phyloP scores from a whole-genome alignment of 1,139 yeast species.

The Suhomyces anneliseae region DNA sequence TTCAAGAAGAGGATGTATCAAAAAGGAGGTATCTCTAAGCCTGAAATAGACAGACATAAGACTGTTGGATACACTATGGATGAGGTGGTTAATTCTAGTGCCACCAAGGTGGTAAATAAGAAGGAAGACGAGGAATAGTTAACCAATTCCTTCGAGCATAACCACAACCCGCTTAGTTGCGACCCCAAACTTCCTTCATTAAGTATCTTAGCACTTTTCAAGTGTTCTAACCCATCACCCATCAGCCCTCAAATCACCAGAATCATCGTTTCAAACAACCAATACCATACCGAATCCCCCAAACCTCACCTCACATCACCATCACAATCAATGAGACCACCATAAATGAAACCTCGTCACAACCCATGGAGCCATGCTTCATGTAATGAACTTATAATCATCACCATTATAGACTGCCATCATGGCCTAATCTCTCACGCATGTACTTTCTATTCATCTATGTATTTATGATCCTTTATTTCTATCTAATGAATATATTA shows the following conservation, averaged over 20 bases:
- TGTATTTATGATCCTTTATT: slow-evolving; percentile 1
- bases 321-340: background rate
- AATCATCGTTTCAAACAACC: background rate
- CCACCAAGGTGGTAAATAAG: slow-evolving; percentile 17
- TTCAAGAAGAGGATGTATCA: slow-evolving; percentile 26
- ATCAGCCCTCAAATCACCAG: background rate
- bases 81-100: slow-evolving; percentile 18
- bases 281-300: too few relatives aligned
- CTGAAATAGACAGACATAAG: slow-evolving; percentile 8
- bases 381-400: background rate
- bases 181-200: background rate
- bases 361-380: background rate
- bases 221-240: background rate
- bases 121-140: slow-evolving; percentile 14
- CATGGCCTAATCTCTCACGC: background rate
- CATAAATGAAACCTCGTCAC: background rate
- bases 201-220: too few relatives aligned
- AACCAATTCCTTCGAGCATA: background rate
- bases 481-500: background rate
- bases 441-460: background rate
- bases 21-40: slow-evolving; percentile 13
- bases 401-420: background rate
- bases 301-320: background rate
- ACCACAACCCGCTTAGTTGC: too few relatives aligned
- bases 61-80: slow-evolving; percentile 12